phyloP scores from a whole-genome alignment of 805 yeast species.

The Kazachstania kunashirensis region DNA sequence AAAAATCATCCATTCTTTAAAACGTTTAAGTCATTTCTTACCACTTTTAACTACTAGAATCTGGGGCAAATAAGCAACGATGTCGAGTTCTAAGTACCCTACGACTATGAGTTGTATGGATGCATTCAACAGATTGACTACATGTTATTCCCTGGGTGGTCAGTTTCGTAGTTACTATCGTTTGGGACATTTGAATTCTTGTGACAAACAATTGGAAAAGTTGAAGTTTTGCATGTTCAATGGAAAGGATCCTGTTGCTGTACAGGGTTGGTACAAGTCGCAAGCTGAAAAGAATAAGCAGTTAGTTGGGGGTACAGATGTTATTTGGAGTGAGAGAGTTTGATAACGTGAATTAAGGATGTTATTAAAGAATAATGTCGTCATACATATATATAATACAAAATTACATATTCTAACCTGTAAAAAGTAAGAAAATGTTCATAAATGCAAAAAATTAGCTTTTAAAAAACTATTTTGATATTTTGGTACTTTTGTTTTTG shows the following conservation, averaged over 20 bases:
- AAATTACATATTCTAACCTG: too few species aligned
- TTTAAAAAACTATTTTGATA: too few species aligned
- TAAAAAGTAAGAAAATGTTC: too few species aligned
- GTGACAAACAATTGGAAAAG: constrained; percentile 61
- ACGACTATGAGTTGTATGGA: constrained; percentile 64
- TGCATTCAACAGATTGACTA: constrained; percentile 77
- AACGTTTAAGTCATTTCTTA: too few species aligned
- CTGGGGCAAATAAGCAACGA: too few species aligned
- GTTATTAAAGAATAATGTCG: too few species aligned
- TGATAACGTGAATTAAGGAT: too few species aligned
- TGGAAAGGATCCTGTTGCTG: constrained; percentile 43
- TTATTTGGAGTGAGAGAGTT: constrained; percentile 86
- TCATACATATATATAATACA: too few species aligned
- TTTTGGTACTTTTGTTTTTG: too few species aligned
- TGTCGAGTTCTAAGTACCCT: constrained; percentile 19
- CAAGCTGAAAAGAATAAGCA: constrained; percentile 47
- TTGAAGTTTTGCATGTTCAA: constrained; percentile 71
- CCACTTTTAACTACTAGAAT: too few species aligned
- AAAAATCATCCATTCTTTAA: too few species aligned
- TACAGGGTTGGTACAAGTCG: constrained; percentile 64
- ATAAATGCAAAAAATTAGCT: too few species aligned
- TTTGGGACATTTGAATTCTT: constrained; percentile 66
- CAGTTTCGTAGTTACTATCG: constrained; percentile 78
- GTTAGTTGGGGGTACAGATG: constrained; percentile 69
- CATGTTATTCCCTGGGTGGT: constrained; percentile 86